Evolutionary conservation across 805 yeast genomes (phyloP), one percentile per base, ranked within the genome.

Genomic region (Pichia scutulata): DNA sequence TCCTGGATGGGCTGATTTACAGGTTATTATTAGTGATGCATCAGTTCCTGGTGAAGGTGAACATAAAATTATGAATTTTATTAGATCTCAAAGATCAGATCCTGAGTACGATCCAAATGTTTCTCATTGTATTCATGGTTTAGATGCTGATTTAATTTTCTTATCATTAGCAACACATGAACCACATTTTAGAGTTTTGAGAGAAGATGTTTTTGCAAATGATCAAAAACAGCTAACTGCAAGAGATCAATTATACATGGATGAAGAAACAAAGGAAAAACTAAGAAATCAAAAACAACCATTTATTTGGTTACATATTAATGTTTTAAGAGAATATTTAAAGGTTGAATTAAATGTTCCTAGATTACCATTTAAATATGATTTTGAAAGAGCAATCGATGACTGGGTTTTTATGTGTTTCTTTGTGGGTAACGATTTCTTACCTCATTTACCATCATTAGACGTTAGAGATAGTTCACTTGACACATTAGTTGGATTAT

Each of bases 1-100:
- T 62, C 95, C 97, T 2, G 96, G 95, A 33, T 93, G 99, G 99
- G 82, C 82, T 43, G 76, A 84, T 52, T 70, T 92, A 44, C 93
- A 93, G 67, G 89, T 93, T 7, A 86, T 93, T 23, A 84, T 93
- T 43, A 85, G 95, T 61, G 99, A 92, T 65, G 96, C 97, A 28
- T 83, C 95, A 0, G 98, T 92, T 14, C 99, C 99, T 1, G 99
- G 99, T 55, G 99, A 93, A 75, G 99, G 99, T 64, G 99, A 93
- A 68, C 99, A 93, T 71, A 93, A 93, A 67, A 84, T 93, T 59
- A 93, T 93, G 99, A 89, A 86, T 60, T 93, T 90, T 64, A 86
- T 93, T 51, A 80, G 99, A 61, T 79, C 87, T 41, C 98, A 90
- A 65, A 76, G 98, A 58, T 78, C 85, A 40, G 93, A 86, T 58